Conservation (phyloP, 2,329 filamentous ascomycete species). For the Pseudogymnoascus pannorum region DNA sequence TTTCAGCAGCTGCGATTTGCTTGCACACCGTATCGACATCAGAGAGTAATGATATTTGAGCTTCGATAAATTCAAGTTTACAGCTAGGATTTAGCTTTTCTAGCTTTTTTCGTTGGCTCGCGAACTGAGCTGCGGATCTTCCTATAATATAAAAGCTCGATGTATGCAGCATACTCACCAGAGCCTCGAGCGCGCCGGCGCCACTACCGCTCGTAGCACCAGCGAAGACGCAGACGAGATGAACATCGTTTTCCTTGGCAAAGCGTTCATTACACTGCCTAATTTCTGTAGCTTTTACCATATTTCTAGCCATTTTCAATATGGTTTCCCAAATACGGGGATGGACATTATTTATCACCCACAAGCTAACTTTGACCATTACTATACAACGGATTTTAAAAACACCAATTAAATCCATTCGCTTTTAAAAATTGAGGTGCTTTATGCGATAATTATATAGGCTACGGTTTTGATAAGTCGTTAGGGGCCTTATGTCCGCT, state of each 20-base stretch:
- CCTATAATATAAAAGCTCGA: constrained; percentile 11
- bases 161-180: constrained; percentile 10
- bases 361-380: not conserved
- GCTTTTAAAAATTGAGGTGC: not conserved
- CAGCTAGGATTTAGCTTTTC: constrained; percentile 36
- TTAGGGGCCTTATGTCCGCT: not conserved
- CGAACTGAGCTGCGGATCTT: not conserved
- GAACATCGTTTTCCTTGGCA: constrained; percentile 14
- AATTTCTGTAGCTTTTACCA: not conserved
- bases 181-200: constrained; percentile 10
- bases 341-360: not conserved
- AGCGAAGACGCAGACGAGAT: constrained; percentile 41
- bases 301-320: constrained; percentile 16
- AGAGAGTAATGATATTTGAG: constrained; percentile 42
- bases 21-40: constrained; percentile 43
- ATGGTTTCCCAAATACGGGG: not conserved
- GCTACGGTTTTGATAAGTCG: not conserved
- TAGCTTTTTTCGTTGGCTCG: constrained; percentile 32
- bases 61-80: constrained; percentile 40
- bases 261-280: constrained; percentile 9
- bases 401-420: not conserved
- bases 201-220: constrained; percentile 45
- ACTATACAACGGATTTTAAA: not conserved
- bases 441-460: not conserved
- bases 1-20: constrained; percentile 38